phyloP scores from a whole-genome alignment of 1,284 basidiomycete genomes.

The Ceratobasidium sp. region DNA sequence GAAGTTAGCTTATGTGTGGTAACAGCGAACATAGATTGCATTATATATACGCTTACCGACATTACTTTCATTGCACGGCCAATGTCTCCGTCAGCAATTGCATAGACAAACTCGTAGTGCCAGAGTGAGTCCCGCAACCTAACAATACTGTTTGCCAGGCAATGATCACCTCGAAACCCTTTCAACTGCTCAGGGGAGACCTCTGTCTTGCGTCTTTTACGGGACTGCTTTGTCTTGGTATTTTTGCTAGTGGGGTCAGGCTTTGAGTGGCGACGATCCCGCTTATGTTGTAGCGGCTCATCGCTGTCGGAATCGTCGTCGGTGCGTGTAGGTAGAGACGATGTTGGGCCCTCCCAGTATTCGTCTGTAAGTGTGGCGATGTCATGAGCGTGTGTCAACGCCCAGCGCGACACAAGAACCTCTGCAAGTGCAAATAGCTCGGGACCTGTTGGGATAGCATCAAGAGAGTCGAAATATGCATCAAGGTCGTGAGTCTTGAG shows the following conservation, averaged over 20 bases:
- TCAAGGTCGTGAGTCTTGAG: background rate
- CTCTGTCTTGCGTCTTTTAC: background rate
- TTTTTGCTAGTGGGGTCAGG: background rate
- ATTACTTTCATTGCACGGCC: constrained; percentile 15
- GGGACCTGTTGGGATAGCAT: background rate
- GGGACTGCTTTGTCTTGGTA: background rate
- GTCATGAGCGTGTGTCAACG: background rate
- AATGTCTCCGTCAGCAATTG: constrained; percentile 21
- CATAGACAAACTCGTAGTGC: background rate
- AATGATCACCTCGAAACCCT: background rate
- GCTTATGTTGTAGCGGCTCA: background rate
- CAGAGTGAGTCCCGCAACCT: background rate
- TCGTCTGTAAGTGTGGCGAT: background rate
- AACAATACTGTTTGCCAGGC: constrained; percentile 19
- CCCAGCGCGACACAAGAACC: background rate
- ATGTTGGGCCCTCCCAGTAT: background rate
- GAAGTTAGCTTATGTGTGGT: background rate
- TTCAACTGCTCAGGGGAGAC: background rate
- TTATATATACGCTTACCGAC: background rate
- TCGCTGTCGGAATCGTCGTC: background rate
- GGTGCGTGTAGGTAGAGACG: background rate
- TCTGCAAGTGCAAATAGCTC: background rate
- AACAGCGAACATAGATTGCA: background rate
- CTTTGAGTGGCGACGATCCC: background rate
- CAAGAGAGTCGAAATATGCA: background rate